Evolutionary conservation across 495 filamentous ascomycete genomes (phyloP), one percentile per base, ranked within the genome.

Genomic region (Annulohypoxylon moriforme): DNA sequence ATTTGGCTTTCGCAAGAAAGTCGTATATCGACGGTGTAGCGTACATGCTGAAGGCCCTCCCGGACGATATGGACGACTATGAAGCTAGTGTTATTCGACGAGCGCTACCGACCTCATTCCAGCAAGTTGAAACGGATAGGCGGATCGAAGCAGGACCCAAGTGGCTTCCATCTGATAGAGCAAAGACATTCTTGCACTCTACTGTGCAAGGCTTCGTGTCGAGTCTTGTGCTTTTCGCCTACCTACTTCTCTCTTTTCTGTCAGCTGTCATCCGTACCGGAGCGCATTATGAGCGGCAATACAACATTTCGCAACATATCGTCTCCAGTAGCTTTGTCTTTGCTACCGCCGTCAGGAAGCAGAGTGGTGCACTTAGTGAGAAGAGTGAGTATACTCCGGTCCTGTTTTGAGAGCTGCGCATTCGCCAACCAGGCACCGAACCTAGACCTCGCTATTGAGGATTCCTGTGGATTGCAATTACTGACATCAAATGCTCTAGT

Each of bases 11-110:
- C 29, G 85, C 86, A 44, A 84, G 91, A n/a, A 85, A 87, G 16
- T 82, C 92, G 1, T 94, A 92, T 75, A 81, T 94, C 24, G 85
- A 89, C 72, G 86, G 89, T 44, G 60, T 92, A 6, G 81, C 85
- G 6, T 92, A 93, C 74, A 81, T 94, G 3, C 84, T 93, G 2
- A 85, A 86, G 55, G 91, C 87, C 0, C 82, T 94, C 0, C 92
- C 92, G 0, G 52, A 73, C 0, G 83, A 92, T 61, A 75, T 94
- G 11, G 86, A 82, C 3, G 69, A 75, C 0, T 78, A 82, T 40
- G 85, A 89, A 57, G 61, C 76, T 33, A 52, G 81, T 27, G 79
- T 81, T 36, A 76, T 91, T 4, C 81, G 76, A 0, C 77, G 72
- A 27, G 78, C 86, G 3, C 72, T 89, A 16, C 88, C 88, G 11